Base-by-base conservation (phyloP, 2,329 filamentous ascomycete genomes). In the Scorias spongiosa region DNA sequence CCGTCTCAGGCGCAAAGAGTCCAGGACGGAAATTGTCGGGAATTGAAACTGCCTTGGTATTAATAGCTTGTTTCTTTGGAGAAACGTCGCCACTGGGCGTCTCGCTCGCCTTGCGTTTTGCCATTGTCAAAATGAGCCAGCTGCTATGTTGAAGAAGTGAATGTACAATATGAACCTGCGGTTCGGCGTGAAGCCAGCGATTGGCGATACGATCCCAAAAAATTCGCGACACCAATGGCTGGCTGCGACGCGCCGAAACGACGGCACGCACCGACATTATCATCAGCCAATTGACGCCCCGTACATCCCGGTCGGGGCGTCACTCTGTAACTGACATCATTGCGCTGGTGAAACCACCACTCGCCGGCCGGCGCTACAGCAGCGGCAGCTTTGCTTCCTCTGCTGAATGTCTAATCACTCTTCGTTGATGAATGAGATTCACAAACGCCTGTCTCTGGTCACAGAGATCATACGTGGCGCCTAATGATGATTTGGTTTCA, bases 21-120 rank as follows among this genome's bases (percentile, higher is more conserved):
- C 75, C 78, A 43, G 71, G 67, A 44, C 78, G 73, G 59, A 86
- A 86, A 39, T 77, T 69, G 48, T 69, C 63, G 52, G 71, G 67
- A 42, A 75, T 70, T 12, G 32, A 36, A 18, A 40, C 56, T 44
- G 58, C 56, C 40, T 57, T 57, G 45, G 48, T 48, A 37, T 64
- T 62, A 46, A 44, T 53, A n/a, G 54, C 52, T 40, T 51, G 60
- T 51, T 67, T 67, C 53, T 68, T 68, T 36, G 32, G 15, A 5
- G 15, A 36, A 41, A 54, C 53, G 47, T 57, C 57, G 51, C 62
- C 60, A 54, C 63, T 63, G 48, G 50, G 39, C 44, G 53, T 50
- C 7, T 39, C 42, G 42, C 53, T 36, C 39, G 61, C 64, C 52
- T 69, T 69, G 47, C 66, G 65, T 57, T 69, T 69, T 3, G 32